Evolutionary conservation across 306 rosid species (phyloP), one percentile per base, ranked within the genome.

Genomic region (Mucuna pruriens): DNA sequence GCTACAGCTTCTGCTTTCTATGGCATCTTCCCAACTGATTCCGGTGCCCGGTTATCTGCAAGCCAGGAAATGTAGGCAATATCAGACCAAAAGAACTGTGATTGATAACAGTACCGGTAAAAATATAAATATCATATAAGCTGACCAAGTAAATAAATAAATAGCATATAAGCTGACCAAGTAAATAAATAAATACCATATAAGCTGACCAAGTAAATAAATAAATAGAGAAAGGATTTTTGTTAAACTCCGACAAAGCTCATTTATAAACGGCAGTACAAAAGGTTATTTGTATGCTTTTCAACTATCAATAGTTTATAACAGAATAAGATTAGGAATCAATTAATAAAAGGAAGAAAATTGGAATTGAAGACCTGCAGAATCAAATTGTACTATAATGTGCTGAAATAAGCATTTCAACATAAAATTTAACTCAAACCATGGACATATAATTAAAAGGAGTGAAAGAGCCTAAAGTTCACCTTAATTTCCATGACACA

Each of bases 1-100:
- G 83, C 89, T 83, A 83, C 83, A 17, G 33, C 39, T 42, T 52
- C 87, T 54, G 81, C 42, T 77, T 12, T 78, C 75, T 34, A 66
- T 65, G 44, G 65, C 80, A 81, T 74, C 62, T 65, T 83, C 67
- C 38, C 77, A 33, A 71, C 40, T 13, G 51, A 60, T 76, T 25
- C 25, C 48, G 1, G 55, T 22, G 23, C 77, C 63, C 13, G 2
- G 51, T 60, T 70, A 76, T 81, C 87, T 84, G 90, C 83, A 84
- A 49, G 68, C 66, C 40, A 76, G 15, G 68, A 80, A 57, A 63
- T 23, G 70, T 51, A 69, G 20, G 38, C 57, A 67, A 80, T 23
- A 72, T 80, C 61, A 80, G 76, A 70, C 72, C 73, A 39, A 44
- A 67, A 83, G 58, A 71, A 54, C 22, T 40, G 20, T 42, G 75